Conservation (phyloP, 2,329 filamentous ascomycete species). For the Salinomyces thailandicus region DNA sequence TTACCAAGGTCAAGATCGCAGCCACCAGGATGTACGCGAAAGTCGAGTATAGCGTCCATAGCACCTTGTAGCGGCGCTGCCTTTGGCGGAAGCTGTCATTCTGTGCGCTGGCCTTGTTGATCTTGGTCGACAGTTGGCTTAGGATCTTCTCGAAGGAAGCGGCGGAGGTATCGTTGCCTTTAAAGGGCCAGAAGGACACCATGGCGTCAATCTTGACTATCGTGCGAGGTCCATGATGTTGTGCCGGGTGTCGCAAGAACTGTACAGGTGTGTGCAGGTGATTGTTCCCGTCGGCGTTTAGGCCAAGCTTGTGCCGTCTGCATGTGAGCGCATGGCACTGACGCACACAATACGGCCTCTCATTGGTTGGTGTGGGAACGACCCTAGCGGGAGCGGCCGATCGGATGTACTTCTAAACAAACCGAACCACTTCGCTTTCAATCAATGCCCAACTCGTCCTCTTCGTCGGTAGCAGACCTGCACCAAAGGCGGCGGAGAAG, state of each 20-base stretch:
- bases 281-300: too few species aligned
- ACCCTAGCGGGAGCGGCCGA: too few species aligned
- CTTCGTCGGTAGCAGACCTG: too few species aligned
- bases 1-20: conserved; percentile 70
- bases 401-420: too few species aligned
- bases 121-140: conserved; percentile 70
- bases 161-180: conserved; percentile 74
- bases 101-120: conserved; percentile 59
- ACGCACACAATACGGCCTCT: too few species aligned
- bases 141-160: conserved; percentile 90
- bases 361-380: too few species aligned
- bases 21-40: conserved; percentile 84
- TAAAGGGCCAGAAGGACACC: conserved; percentile 82
- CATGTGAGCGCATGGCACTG: too few species aligned
- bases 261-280: too few species aligned
- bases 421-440: too few species aligned
- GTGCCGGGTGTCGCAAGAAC: background rate
- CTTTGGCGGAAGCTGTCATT: conserved; percentile 64
- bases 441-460: too few species aligned
- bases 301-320: too few species aligned
- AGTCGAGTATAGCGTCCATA: conserved; percentile 82
- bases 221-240: conserved; percentile 1
- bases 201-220: conserved; percentile 37
- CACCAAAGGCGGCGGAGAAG: too few species aligned
- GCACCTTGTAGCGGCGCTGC: conserved; percentile 67